Conservation (phyloP, 495 filamentous ascomycete species). For the Hypoxylon rickii region DNA sequence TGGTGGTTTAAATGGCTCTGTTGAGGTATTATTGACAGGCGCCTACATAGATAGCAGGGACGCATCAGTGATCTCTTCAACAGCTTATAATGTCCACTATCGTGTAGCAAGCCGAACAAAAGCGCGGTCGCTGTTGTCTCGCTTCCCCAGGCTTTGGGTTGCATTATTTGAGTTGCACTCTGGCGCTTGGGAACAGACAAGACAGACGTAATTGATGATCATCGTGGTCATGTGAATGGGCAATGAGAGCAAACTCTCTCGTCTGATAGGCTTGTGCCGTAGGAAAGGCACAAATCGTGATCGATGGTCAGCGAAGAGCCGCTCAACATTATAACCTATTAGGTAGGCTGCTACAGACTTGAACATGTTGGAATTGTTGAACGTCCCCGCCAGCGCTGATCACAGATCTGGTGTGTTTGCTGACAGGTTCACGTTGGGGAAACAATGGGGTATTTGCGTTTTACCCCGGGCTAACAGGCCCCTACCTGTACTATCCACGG, state of each 20-base stretch:
- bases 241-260: not conserved
- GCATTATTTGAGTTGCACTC: slow-evolving; percentile 9
- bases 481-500: too few species aligned
- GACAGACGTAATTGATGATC: slow-evolving; percentile 9
- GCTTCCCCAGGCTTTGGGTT: slow-evolving; percentile 25
- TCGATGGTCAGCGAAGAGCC: slow-evolving; percentile 10
- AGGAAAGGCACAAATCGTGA: not conserved
- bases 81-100: too few species aligned
- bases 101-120: too few species aligned
- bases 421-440: slow-evolving; percentile 16
- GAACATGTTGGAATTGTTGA: slow-evolving; percentile 4
- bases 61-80: too few species aligned
- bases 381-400: slow-evolving; percentile 18
- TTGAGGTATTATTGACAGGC: slow-evolving; percentile 27
- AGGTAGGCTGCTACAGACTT: too few species aligned
- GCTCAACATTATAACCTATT: not conserved
- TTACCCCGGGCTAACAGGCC: slow-evolving; percentile 5
- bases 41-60: too few species aligned
- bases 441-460: slow-evolving; percentile 13
- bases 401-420: slow-evolving; percentile 21
- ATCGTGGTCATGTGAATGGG: slow-evolving; percentile 17
- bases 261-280: too few species aligned
- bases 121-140: too few species aligned
- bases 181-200: slow-evolving; percentile 2
- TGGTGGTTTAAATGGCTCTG: not conserved